Evolutionary conservation across 2,329 filamentous ascomycete genomes (phyloP), one percentile per base, ranked within the genome.

Genomic region (Dendryphion nanum): DNA sequence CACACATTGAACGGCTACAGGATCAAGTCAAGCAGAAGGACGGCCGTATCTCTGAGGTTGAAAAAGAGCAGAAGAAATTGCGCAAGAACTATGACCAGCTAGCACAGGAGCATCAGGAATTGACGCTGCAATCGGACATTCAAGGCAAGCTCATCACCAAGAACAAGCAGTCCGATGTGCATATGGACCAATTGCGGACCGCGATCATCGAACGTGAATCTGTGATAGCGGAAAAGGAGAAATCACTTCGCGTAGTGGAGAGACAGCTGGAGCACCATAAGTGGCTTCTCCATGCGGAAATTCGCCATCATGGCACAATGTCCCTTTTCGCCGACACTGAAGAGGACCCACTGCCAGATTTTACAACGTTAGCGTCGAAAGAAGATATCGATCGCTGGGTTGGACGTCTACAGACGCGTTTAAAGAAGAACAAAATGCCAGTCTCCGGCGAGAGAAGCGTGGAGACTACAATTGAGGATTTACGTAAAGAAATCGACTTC

Each of bases 401-500:
- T 7, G 42, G 53, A 20, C 53, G 53, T 30, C 58, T 66, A 34
- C 51, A 63, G 13, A 46, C 52, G 17, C 60, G 59, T 17, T 41
- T 66, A n/a, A 48, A 53, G 29, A 59, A 58, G 41, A 33, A 13
- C 18, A 41, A n/a, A 8, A 17, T 4, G n/a, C n/a, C n/a, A n/a
- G 23, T 26, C n/a, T 26, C 23, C 23, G 10, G 10, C 10, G 23
- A 26, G 2, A n/a, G 23, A 8, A 26, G 23, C 23, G 14, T 14
- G 5, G 45, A 61, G 15, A 47, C 45, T 3, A 47, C 41, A 6
- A 36, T 62, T 3, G 43, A 52, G 24, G 52, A 55, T 20, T 45
- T 74, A 34, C 63, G 63, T 32, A 56, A 58, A 35, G 66, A 70
- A 37, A 62, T 71, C 10, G 61, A 66, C 18, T 65, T 68, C 42